Base-by-base conservation (phyloP, 306 rosid species). In the Citrullus mucosospermus region DNA sequence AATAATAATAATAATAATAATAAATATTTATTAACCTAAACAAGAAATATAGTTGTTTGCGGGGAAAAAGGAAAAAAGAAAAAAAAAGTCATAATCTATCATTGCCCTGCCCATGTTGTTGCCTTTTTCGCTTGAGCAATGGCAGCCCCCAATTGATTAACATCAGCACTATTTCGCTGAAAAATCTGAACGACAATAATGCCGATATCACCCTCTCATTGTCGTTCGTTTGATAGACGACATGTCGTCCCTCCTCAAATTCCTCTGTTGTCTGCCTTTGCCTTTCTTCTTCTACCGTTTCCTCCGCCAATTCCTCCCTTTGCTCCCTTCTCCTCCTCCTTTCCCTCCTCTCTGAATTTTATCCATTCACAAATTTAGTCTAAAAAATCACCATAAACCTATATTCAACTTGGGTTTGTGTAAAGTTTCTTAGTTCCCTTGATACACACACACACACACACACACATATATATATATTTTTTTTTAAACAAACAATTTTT, bases 271-370 rank as follows among this genome's bases (percentile, higher is more conserved):
- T 38, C 15, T 38, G 28, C 61, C 44, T 50, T 6, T 7, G 81
- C 81, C 87, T 9, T 36, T 67, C 85, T 81, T 6, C 81, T 75
- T 51, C 88, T 84, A 78, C 82, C 65, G 85, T 76, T 81, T 75
- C 85, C 86, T 86, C 85, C 77, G 83, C 85, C 82, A 73, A 38
- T 78, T 58, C 81, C 85, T 85, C 18, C 86, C 85, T 71, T 77
- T 83, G 20, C 89, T 75, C 46, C 81, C 75, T n/a, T 84, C 88
- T 30, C 86, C 75, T 85, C 87, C 50, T 85, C 83, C 87, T 54
- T 46, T 83, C 56, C 89, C 30, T 30, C 81, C 90, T 82, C 84
- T 71, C 77, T 71, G 30, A 13, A 25, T 46, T 39, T 8, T 34
- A 0, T 32, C 70, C 41, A 12, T 15, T 32, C 20, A 63, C 12